These are phyloP conservation scores for Rutstroemia sp. DNA, from an alignment of 2,329 filamentous ascomycete genomes.

Conservation along the genomic window DNA sequence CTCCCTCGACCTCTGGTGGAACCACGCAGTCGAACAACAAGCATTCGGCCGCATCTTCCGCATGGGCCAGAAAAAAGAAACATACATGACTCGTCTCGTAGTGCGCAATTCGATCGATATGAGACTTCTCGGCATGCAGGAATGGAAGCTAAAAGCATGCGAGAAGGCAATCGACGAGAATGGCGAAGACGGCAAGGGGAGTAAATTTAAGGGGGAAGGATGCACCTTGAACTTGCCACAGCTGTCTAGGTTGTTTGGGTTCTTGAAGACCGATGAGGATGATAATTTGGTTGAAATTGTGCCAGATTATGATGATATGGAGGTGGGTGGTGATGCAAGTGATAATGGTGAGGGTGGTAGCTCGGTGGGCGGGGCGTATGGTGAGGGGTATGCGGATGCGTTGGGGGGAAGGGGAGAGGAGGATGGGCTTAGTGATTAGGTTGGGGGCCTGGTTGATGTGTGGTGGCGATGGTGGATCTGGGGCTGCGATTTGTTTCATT, in stretches of 20 bases:
- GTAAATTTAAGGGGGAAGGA: slow-evolving; percentile 13
- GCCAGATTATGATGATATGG: neutral
- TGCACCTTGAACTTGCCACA: slow-evolving; percentile 28
- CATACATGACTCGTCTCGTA: slow-evolving; percentile 50
- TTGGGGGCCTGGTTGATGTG: no score
- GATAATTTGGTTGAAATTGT: slow-evolving; percentile 24
- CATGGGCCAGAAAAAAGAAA: slow-evolving; percentile 55
- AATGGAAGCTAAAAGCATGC: slow-evolving; percentile 43
- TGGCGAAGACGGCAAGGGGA: neutral
- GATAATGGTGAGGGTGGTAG: slow-evolving; percentile 16
- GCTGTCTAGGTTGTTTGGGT: slow-evolving; percentile 40
- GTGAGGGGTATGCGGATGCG: neutral
- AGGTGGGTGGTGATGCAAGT: slow-evolving; percentile 48
- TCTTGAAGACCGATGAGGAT: slow-evolving; percentile 31
- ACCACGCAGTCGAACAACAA: slow-evolving; percentile 47
- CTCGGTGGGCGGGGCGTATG: neutral
- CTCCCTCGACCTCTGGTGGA: slow-evolving; percentile 33
- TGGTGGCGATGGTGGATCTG: no score
- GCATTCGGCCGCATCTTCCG: slow-evolving; percentile 53
- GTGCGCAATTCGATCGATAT: slow-evolving; percentile 51
- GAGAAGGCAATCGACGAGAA: slow-evolving; percentile 25
- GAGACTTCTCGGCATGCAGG: slow-evolving; percentile 47
- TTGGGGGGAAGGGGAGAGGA: neutral
- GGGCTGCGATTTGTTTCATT: no score
- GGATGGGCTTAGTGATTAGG: neutral